Percentiles rank a stretch among this genome's conserved stretches.
Conservation (phyloP, 2,329 filamentous ascomycete species). For the Hypoxylon sp. region DNA sequence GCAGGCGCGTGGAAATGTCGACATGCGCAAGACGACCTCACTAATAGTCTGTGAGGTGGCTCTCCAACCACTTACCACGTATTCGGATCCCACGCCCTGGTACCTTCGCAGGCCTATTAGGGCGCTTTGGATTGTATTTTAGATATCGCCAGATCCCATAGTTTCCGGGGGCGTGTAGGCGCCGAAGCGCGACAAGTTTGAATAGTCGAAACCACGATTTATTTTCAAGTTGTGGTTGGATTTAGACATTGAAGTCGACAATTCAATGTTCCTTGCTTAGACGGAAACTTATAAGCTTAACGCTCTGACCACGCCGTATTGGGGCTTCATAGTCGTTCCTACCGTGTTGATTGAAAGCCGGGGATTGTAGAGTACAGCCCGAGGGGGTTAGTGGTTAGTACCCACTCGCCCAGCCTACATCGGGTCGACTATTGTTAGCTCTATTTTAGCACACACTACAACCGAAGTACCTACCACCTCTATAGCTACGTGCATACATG, state of each 20-base stretch:
- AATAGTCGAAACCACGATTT: slow-evolving; percentile 16
- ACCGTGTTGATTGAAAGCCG: too few species aligned
- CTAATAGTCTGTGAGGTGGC: slow-evolving; percentile 31
- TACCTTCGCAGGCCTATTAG: slow-evolving; percentile 18
- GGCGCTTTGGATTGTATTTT: slow-evolving; percentile 9
- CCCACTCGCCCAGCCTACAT: too few species aligned
- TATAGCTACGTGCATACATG: too few species aligned
- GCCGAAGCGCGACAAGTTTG: slow-evolving; percentile 13
- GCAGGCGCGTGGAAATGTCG: slow-evolving; percentile 29
- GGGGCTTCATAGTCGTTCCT: too few species aligned
- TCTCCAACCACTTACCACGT: slow-evolving; percentile 41
- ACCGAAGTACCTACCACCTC: too few species aligned
- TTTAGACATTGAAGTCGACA: neutral
- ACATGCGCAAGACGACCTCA: slow-evolving; percentile 37
- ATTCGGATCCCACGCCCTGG: slow-evolving; percentile 39
- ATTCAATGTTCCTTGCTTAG: slow-evolving; percentile 1
- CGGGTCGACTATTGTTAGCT: too few species aligned
- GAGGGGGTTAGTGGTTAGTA: too few species aligned
- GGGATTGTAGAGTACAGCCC: too few species aligned
- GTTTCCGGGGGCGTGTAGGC: neutral
- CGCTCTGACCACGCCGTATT: slow-evolving; percentile 21
- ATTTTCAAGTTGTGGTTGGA: slow-evolving; percentile 13
- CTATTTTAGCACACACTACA: too few species aligned
- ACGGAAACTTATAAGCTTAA: slow-evolving; percentile 26
- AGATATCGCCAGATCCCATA: slow-evolving; percentile 25